Evolutionary conservation across 1,139 yeast species (phyloP), one percentile per base, ranked within the genome.

Genomic region (Zygosaccharomyces pseudobailii): DNA sequence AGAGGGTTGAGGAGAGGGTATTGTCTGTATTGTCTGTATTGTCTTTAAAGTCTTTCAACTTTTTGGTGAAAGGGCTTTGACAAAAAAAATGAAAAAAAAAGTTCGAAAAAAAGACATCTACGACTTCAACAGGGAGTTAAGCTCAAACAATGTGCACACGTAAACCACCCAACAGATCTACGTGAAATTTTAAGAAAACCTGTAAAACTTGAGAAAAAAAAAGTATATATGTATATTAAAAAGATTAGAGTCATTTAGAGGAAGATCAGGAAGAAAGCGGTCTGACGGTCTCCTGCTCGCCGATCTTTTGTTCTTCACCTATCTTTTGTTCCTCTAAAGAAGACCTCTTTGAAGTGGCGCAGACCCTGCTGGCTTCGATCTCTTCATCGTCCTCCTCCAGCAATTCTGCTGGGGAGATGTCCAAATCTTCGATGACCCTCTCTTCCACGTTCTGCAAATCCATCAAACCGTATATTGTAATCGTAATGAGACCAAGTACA

Each of bases 401-500:
- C 21, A 50, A 28, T 4, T 36, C 46, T 6, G 43, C 47, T 9
- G 56, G 55, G 21, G 41, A 27, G 19, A 53, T 36, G 19, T 25
- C 34, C 22, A 82, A 70, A 53, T 78, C 80, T 45, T 72, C 67
- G 40, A 76, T 72, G 45, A 81, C 78, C 53, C 70, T 73, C 50
- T 75, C 75, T 54, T 79, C 82, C 48, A 78, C 72, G 59, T 82
- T 77, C 56, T 74, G 73, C 63, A 80, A 73, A 59, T 87, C 96
- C 57, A 83, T 77, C 72, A 87, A 72, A 63, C 97, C 97, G 68
- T 89, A 92, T 68, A 82, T 69, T 51, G 84, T 78, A 63, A 92
- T 86, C 52, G 86, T 77, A 48, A 72, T 74, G 69, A 90, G 73
- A 63, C 97, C 98, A 25, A 85, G 70, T 48, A 87, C 62, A 55